phyloP scores from a whole-genome alignment of 1,284 basidiomycete genomes.

The Tilletia walkeri region DNA sequence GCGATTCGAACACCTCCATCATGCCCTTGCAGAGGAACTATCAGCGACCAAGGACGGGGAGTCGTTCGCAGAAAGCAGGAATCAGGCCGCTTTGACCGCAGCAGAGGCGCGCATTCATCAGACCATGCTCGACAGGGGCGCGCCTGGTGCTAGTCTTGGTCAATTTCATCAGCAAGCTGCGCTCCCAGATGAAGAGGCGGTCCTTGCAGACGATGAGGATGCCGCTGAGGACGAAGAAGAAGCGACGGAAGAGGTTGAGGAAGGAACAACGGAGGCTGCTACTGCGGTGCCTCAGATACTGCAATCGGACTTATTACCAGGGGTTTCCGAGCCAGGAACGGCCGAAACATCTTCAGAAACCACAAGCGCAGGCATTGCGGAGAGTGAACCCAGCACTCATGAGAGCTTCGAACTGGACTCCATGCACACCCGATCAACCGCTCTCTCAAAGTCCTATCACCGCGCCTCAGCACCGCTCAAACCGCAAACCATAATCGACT shows the following conservation, averaged over 20 bases:
- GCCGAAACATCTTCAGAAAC: no score
- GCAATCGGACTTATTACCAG: not conserved
- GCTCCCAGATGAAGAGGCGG: not conserved
- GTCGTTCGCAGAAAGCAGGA: not conserved
- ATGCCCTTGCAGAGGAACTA: not conserved
- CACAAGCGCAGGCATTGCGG: no score
- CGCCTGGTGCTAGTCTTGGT: not conserved
- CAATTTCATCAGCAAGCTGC: not conserved
- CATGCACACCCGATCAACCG: constrained; percentile 26
- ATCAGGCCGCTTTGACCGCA: not conserved
- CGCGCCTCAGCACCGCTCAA: constrained; percentile 35
- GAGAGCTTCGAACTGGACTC: no score
- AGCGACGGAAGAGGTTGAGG: not conserved
- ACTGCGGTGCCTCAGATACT: not conserved
- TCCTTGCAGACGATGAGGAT: not conserved
- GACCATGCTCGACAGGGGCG: not conserved
- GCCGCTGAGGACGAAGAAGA: not conserved
- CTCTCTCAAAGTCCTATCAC: constrained; percentile 38
- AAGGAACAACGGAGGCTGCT: no score
- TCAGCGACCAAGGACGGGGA: not conserved
- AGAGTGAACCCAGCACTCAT: no score
- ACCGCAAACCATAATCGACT: constrained; percentile 35
- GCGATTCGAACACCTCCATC: constrained; percentile 1
- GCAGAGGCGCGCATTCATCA: constrained; percentile 11
- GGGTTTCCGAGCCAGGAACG: no score